Base-by-base conservation (phyloP, 1,139 yeast genomes). In the Candida frijolesensis region DNA sequence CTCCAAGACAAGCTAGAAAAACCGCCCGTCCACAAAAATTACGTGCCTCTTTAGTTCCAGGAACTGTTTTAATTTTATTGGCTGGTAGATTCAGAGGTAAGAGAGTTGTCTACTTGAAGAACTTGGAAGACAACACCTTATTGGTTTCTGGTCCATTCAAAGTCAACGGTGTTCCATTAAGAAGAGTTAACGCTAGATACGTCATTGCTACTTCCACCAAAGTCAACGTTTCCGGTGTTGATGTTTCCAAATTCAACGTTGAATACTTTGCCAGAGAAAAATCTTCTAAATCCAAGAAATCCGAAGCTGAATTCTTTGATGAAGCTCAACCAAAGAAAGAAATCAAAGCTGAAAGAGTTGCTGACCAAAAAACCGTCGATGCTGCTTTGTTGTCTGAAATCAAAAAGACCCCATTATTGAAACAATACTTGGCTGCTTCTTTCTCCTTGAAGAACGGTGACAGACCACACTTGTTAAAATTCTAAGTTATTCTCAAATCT, bases 81-180 rank as follows among this genome's bases (percentile, higher is more conserved):
- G 98, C 99, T 72, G 99, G 99, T 78, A 92, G 97, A 82, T 94
- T 91, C 96, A 89, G 99, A 83, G 99, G 99, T 78, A 95, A 94
- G 91, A 94, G 99, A 84, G 99, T 94, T 70, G 98, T 94, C 61
- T 89, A 88, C 91, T 87, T 94, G 77, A 94, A 94, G 89, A 82
- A 87, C 80, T 86, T 95, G 76, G 98, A 91, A 82, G 99, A 95
- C 87, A 90, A 89, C 92, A 94, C 98, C 64, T 84, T 95, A 72
- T 89, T 94, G 75, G 97, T 94, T 63, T 82, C 97, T 59, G 99
- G 99, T 76, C 99, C 99, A 73, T 95, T 94, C 96, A 95, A 94
- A 87, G 90, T 94, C 71, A 95, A 95, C 81, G 99, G 99, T 85
- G 99, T 94, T 66, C 99, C 99, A 78, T 87, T 94, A 78, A 90